These are phyloP conservation scores for Paracoccidioides brasiliensis DNA, from an alignment of 2,329 filamentous ascomycete genomes.

Conservation along the genomic window DNA sequence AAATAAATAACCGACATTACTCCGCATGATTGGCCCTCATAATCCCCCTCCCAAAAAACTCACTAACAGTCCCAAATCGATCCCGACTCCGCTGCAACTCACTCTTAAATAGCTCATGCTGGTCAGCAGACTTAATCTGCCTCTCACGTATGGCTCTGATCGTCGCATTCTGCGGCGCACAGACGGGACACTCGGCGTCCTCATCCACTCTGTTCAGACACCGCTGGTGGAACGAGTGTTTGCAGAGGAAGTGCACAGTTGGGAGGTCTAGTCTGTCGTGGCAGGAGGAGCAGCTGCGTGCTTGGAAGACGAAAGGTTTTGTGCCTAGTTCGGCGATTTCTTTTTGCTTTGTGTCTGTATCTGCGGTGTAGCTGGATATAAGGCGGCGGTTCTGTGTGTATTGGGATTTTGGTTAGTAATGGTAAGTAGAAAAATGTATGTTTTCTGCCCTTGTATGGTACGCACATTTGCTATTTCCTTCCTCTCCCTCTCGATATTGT, in stretches of 20 bases:
- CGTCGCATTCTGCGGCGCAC: conserved; percentile 70
- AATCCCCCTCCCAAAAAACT: conserved; percentile 90
- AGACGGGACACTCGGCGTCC: conserved; percentile 71
- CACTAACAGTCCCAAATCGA: conserved; percentile 77
- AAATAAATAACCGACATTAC: background rate
- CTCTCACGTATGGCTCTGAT: conserved; percentile 75
- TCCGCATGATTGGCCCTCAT: conserved; percentile 42
- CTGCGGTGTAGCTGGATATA: conserved; percentile 68
- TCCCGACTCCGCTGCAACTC: conserved; percentile 67
- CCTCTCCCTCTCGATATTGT: conserved; percentile 78
- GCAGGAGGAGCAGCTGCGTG: conserved; percentile 77
- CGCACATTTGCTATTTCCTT: conserved; percentile 59
- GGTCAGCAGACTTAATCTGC: conserved; percentile 72
- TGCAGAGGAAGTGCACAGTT: conserved; percentile 90
- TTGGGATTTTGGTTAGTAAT: conserved; percentile 19
- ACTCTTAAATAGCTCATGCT: conserved; percentile 79
- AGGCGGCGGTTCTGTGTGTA: conserved; percentile 55
- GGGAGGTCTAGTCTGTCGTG: conserved; percentile 68
- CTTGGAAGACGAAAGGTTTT: conserved; percentile 81
- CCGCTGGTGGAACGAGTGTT: conserved; percentile 89
- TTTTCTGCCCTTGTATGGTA: conserved; percentile 1
- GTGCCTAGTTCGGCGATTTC: conserved; percentile 65
- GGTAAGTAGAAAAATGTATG: background rate
- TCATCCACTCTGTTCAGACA: conserved; percentile 60
- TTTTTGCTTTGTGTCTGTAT: conserved; percentile 64